These are phyloP conservation scores for Globisporangium polare DNA, from an alignment of 352 stramenopile species.

Conservation along the genomic window DNA sequence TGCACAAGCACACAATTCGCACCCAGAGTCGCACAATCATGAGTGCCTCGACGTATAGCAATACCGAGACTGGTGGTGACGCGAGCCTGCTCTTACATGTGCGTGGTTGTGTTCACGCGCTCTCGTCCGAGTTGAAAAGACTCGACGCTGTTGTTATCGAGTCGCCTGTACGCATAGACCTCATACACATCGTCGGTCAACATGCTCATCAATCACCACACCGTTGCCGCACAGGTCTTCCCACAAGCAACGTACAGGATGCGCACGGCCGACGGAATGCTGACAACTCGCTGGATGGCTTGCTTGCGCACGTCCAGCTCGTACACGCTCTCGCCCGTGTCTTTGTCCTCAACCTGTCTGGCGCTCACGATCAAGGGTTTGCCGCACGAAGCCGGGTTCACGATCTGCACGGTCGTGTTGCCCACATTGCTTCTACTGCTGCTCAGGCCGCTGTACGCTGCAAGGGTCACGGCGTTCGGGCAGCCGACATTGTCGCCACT, in stretches of 20 bases:
- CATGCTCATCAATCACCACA: not conserved
- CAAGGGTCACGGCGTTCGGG: conserved; percentile 26
- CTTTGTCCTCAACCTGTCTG: conserved; percentile 19
- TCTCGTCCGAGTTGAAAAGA: conserved; percentile 2
- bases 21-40: too few relatives aligned
- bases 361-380: conserved; percentile 3
- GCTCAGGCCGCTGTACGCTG: conserved; percentile 7
- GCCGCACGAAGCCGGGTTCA: not conserved
- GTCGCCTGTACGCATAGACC: not conserved
- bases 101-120: conserved; percentile 2
- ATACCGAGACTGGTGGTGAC: too few relatives aligned
- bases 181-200: not conserved
- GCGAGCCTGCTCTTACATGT: conserved; percentile 8
- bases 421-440: not conserved
- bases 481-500: conserved; percentile 14
- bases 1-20: conserved; percentile 11
- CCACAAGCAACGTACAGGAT: conserved; percentile 3
- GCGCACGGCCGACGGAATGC: conserved; percentile 7
- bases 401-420: conserved; percentile 2
- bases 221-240: not conserved
- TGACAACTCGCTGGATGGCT: conserved; percentile 5
- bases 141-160: conserved; percentile 13
- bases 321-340: not conserved
- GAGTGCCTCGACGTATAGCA: too few relatives aligned
- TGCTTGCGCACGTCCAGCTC: conserved; percentile 10